Conservation (phyloP, 2,329 filamentous ascomycete species). For the Monosporascus sp. region DNA sequence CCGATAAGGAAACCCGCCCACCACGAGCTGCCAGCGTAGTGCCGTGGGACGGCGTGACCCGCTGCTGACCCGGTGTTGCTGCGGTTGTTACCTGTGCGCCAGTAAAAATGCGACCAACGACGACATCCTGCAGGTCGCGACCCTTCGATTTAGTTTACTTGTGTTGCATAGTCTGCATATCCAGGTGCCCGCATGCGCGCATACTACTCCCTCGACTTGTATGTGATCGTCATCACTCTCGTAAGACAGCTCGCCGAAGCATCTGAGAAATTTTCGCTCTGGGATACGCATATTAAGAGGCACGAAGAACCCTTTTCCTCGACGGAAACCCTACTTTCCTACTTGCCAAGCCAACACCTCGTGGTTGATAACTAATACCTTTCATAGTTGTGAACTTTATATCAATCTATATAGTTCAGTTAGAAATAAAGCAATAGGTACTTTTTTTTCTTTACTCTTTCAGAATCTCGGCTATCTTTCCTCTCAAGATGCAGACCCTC, state of each 20-base stretch:
- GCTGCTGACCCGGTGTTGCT: too few relatives aligned
- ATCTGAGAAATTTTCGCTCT: neutral
- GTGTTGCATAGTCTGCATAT: neutral
- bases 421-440: neutral
- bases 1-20: too few relatives aligned
- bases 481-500: neutral
- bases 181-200: neutral
- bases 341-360: neutral
- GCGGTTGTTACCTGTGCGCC: neutral
- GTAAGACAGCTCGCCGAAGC: neutral
- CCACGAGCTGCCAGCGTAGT: too few relatives aligned
- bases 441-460: neutral
- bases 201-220: neutral
- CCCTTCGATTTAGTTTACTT: neutral
- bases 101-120: neutral
- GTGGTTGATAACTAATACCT: too few relatives aligned
- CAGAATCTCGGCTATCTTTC: too few relatives aligned
- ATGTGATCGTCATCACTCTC: neutral
- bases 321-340: neutral
- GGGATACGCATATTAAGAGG: neutral
- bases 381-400: too few relatives aligned
- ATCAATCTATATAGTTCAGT: neutral
- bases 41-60: too few relatives aligned
- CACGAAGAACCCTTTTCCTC: neutral
- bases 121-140: neutral